A percentile compares a stretch with the other conserved stretches of the same genome.
These are phyloP conservation scores for Paracoccidioides lutzii DNA, from an alignment of 2,329 filamentous ascomycete species.

Conservation along the genomic window DNA sequence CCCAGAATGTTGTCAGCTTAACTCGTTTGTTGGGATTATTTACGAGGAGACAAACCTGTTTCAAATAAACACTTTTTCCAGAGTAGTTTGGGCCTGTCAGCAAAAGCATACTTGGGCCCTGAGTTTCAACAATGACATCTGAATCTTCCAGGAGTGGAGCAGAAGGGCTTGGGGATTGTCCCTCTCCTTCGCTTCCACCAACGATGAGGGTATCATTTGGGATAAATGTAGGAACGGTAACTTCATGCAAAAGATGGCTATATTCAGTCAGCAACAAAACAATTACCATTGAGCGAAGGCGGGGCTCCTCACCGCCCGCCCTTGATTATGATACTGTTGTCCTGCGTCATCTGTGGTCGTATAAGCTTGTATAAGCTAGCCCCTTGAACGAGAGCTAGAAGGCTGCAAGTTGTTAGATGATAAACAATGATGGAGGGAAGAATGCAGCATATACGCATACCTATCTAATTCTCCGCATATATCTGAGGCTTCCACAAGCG, in stretches of 20 bases:
- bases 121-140: constrained; percentile 4
- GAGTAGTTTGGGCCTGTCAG: constrained; percentile 93
- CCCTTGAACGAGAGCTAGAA: constrained; percentile 66
- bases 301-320: constrained; percentile 49
- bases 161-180: background rate
- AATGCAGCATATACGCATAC: constrained; percentile 16
- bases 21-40: background rate
- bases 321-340: constrained; percentile 60
- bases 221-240: constrained; percentile 67
- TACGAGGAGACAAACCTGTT: constrained; percentile 43
- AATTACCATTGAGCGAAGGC: background rate
- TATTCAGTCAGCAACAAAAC: constrained; percentile 8
- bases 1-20: constrained; percentile 22
- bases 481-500: constrained; percentile 59
- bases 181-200: constrained; percentile 37
- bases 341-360: constrained; percentile 54
- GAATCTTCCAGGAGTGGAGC: background rate
- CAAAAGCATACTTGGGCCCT: constrained; percentile 55
- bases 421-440: background rate
- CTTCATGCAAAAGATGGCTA: constrained; percentile 72
- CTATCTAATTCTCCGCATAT: constrained; percentile 74
- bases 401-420: constrained; percentile 30
- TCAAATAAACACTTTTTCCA: constrained; percentile 91
- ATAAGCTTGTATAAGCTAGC: constrained; percentile 61
- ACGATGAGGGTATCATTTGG: constrained; percentile 63